Base-by-base conservation (phyloP, 371 early-diverging fungal species). In the Mortierella sp. region DNA sequence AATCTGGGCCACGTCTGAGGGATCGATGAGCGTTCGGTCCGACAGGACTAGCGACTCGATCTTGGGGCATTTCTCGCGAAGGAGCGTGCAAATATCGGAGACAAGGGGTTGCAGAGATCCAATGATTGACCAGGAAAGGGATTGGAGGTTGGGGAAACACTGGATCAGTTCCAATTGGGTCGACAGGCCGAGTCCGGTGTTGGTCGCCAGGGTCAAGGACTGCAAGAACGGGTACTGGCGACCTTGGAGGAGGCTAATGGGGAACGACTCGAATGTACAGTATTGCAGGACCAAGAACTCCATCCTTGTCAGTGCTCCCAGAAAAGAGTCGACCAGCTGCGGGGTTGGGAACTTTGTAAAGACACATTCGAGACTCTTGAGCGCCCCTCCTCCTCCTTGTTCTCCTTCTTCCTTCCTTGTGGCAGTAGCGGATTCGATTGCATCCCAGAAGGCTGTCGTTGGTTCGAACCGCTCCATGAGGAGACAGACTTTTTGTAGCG, bases 381-480 rank as follows among this genome's bases (percentile, higher is more conserved):
- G 55, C 16, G 43, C 61, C 14, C 29, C 26, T 43, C 65, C 65
- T 29, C 19, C 22, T 7, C 65, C 65, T 26, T 22, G 9, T 19
- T 9, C 29, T 26, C 66, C 16, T 19, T 26, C 45, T 1, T 7
- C 22, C 1, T 8, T 16, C 14, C 19, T 11, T 43, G 41, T 19
- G 11, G 31, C n/a, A 19, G 41, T 14, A 8, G 43, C 31, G 2
- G 31, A 58, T 34, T 44, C 65, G 24, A 61, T 41, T 19, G 70
- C 22, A 22, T 37, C 43, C 70, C 70, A 70, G 26, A 70, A 43
- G 34, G 0, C 29, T 4, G 24, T n/a, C 37, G 70, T 61, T 9
- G 70, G 70, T n/a, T 70, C 61, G 14, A 70, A 70, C 47, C 63
- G 55, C 34, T 70, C 70, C 70, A 70, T 70, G 37, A 41, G 44